A percentile compares a stretch with the other conserved stretches of the same genome.
These are phyloP conservation scores for Aspergillus panamensis DNA, from an alignment of 495 filamentous ascomycete species.

Conservation along the genomic window DNA sequence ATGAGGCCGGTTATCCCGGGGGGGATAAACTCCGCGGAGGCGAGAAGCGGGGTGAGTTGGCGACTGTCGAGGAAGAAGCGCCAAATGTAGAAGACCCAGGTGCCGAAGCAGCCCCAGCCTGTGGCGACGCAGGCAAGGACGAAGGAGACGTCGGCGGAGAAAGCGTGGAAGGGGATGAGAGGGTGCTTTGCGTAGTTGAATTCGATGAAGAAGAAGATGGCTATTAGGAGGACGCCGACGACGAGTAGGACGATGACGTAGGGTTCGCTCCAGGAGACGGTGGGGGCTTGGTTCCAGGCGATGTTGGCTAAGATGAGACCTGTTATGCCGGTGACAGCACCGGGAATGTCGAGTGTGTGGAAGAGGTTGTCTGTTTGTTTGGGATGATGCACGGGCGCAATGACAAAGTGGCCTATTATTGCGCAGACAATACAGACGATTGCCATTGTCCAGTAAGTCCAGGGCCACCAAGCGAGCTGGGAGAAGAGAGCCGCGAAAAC, in stretches of 20 bases:
- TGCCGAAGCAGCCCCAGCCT: conserved; percentile 49
- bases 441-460: conserved; percentile 59
- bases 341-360: conserved; percentile 41
- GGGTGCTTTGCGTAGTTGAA: conserved; percentile 33
- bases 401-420: conserved; percentile 37
- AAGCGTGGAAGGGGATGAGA: conserved; percentile 42
- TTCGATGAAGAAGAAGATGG: conserved; percentile 42
- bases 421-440: conserved; percentile 43
- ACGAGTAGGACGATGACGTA: conserved; percentile 48
- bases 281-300: conserved; percentile 49
- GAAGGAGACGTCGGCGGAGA: conserved; percentile 39
- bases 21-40: conserved; percentile 36
- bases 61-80: conserved; percentile 38
- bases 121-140: conserved; percentile 43
- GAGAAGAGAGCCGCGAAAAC: conserved; percentile 51
- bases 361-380: conserved; percentile 15
- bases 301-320: conserved; percentile 55
- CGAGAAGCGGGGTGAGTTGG: conserved; percentile 32
- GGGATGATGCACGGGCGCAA: conserved; percentile 46
- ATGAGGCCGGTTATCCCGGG: conserved; percentile 35
- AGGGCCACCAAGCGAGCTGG: conserved; percentile 60
- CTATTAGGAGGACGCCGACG: conserved; percentile 39
- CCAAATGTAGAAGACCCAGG: conserved; percentile 49
- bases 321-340: conserved; percentile 51
- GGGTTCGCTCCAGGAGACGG: conserved; percentile 41